Conservation (phyloP, 2,329 filamentous ascomycete species). For the Epichloe brachyelytri region DNA sequence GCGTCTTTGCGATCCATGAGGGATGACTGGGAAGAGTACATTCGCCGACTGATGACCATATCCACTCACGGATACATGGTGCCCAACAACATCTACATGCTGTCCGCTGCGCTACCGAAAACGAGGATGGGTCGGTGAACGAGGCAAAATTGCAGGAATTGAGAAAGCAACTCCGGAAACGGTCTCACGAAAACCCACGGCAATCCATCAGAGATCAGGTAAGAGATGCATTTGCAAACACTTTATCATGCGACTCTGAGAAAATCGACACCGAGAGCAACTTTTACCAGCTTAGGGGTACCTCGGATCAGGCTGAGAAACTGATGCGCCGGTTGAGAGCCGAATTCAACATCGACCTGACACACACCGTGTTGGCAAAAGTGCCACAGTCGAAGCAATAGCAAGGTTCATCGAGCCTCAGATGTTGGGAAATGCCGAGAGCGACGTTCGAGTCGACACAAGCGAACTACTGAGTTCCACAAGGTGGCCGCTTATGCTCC, state of each 20-base stretch:
- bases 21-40: conserved; percentile 2
- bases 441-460: conserved; percentile 16
- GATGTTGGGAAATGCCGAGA: not conserved
- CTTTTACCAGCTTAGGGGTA: conserved; percentile 35
- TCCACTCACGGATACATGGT: conserved; percentile 3
- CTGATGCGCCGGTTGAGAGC: conserved; percentile 23
- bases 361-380: conserved; percentile 37
- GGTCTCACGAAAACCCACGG: conserved; percentile 4
- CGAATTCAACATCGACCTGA: conserved; percentile 33
- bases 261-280: conserved; percentile 18
- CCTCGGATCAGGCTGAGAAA: conserved; percentile 30
- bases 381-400: conserved; percentile 29
- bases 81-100: conserved; percentile 3
- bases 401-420: conserved; percentile 21
- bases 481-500: conserved; percentile 31
- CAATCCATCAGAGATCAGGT: conserved; percentile 20
- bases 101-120: not conserved
- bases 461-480: conserved; percentile 34
- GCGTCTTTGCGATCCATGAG: not conserved
- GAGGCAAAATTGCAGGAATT: conserved; percentile 19
- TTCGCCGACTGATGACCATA: conserved; percentile 4
- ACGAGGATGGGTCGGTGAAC: conserved; percentile 7
- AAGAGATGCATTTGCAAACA: conserved; percentile 25
- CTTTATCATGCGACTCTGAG: conserved; percentile 27
- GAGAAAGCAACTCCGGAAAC: conserved; percentile 11